Base-by-base conservation (phyloP, 2,329 filamentous ascomycete genomes). In the Paramyrothecium sp. region DNA sequence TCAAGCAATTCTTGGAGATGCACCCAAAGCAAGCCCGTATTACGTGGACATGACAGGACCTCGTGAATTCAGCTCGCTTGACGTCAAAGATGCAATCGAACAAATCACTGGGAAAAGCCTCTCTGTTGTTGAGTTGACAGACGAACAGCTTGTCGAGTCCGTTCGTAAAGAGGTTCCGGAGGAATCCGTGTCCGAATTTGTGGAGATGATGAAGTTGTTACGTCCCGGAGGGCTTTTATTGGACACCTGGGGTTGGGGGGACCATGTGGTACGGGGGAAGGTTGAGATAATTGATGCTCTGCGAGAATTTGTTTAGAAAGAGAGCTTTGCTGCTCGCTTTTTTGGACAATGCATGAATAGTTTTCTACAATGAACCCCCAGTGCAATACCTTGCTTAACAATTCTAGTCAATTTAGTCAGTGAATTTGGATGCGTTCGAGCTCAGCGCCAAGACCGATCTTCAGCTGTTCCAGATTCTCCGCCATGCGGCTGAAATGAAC, bases 41-140 rank as follows among this genome's bases (percentile, higher is more conserved):
- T 61, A 54, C 33, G 62, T 69, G 19, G 61, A 69, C 0, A 21
- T 73, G 0, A 69, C 65, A 22, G 71, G 71, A 0, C 71, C 71
- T 1, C 61, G 61, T 4, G 26, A 57, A 4, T 72, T 72, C 34
- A 67, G 65, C 33, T 47, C 70, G 7, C 22, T 59, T 1, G 71
- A 74, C 17, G 57, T 74, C 7, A 65, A 69, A 22, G 46, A 59
- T 0, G 67, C 62, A 0, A 56, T 72, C 1, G 69, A 72, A 8
- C 63, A 65, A 16, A 60, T 66, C 3, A 66, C 61, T 0, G 68
- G 64, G 1, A 71, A 67, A 34, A 49, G 61, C n/a, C 57, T 64
- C 7, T 58, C 66, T 30, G n/a, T 70, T 3, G 58, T 58, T 2
- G 52, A 62, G 2, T 57, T 73, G 1, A 56, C 59, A 51, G 59